phyloP scores from a whole-genome alignment of 2,329 filamentous ascomycete species.

The Cladophialophora chaetospira region DNA sequence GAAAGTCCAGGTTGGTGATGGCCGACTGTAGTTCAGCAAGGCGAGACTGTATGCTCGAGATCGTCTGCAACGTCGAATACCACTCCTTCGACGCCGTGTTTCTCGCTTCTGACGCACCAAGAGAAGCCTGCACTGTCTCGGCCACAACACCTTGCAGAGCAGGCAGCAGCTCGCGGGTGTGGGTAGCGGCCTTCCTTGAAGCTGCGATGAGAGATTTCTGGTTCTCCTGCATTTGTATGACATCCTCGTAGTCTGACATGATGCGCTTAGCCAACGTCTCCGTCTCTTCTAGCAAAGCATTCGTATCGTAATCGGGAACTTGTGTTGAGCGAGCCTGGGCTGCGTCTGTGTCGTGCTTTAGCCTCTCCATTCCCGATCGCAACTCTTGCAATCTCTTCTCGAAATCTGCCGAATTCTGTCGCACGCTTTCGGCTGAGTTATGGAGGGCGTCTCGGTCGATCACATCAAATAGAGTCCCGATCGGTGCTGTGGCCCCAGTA shows the following conservation, averaged over 20 bases:
- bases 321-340: conserved; percentile 15
- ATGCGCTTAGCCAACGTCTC: conserved; percentile 85
- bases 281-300: conserved; percentile 60
- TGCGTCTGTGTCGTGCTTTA: conserved; percentile 26
- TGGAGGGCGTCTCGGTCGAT: conserved; percentile 24
- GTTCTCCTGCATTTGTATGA: conserved; percentile 67
- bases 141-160: conserved; percentile 58
- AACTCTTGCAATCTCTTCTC: conserved; percentile 22
- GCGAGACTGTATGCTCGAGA: conserved; percentile 76
- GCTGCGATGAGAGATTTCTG: conserved; percentile 64
- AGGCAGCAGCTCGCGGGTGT: conserved; percentile 65
- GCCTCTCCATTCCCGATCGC: conserved; percentile 18
- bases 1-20: conserved; percentile 70
- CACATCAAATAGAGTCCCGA: conserved; percentile 31
- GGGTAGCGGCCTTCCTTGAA: conserved; percentile 65
- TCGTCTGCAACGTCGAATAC: conserved; percentile 76
- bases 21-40: conserved; percentile 72
- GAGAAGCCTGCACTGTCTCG: conserved; percentile 59
- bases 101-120: conserved; percentile 68
- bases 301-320: conserved; percentile 28
- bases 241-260: conserved; percentile 78
- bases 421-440: conserved; percentile 24
- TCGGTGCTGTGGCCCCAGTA: conserved; percentile 6
- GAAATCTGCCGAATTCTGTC: conserved; percentile 25
- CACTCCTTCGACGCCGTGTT: conserved; percentile 55